Evolutionary conservation across 2,329 filamentous ascomycete species (phyloP), one percentile per base, ranked within the genome.

Genomic region (Aspergillus arachidicola): DNA sequence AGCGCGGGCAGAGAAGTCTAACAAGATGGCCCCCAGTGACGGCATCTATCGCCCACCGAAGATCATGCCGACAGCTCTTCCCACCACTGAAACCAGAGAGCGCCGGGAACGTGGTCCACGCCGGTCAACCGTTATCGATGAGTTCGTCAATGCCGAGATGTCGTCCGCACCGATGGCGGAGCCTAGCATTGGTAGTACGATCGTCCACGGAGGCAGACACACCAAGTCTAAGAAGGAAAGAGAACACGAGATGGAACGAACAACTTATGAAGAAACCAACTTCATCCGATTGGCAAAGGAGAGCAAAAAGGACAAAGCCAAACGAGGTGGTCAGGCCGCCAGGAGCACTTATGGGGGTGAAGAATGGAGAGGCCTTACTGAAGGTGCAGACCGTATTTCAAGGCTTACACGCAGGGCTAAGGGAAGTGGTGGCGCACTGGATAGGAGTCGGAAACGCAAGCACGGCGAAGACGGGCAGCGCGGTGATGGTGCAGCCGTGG

Each of bases 171-270:
- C 95, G 1, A 79, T 92, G 62, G 92, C 93, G 1, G 87, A 96
- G 76, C 93, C 94, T 60, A 96, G 91, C 69, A 96, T 99, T 71
- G 96, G 95, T 64, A 95, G 91, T 61, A 97, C 92, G 21, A 96
- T 97, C 70, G 84, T 90, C 5, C 84, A 88, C 56, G 89, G 91
- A 57, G 95, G 95, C 38, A 87, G 94, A 66, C 88, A 88, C 75
- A 87, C 88, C 72, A 95, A 94, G 83, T 92, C 91, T 6, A 86
- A 89, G 16, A 84, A 87, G 38, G 91, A 97, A 75, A 87, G 91
- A 61, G 88, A 88, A 66, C 87, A 88, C 46, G 94, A 98, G 76
- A 86, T 86, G 1, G 94, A 97, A 80, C 85, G 91, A 60, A 86
- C 86, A 63, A 87, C 91, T 55, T 99, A 97, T 80, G 95, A 99